These are phyloP conservation scores for Thermoascus crustaceus DNA, from an alignment of 2,329 filamentous ascomycete species.

Conservation along the genomic window DNA sequence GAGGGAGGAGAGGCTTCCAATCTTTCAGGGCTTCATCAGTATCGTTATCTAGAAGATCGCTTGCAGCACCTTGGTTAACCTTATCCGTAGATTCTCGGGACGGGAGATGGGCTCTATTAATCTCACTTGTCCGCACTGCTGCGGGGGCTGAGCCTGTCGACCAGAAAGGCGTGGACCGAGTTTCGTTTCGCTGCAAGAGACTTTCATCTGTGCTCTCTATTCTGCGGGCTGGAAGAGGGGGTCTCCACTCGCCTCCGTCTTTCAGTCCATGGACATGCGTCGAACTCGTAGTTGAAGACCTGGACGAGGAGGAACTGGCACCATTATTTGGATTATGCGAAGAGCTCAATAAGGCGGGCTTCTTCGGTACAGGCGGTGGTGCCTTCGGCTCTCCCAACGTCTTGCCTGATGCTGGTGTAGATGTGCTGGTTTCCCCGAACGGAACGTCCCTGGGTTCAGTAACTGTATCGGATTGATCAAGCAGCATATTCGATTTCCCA, in stretches of 20 bases:
- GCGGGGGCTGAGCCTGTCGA: no score
- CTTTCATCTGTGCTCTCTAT: neutral
- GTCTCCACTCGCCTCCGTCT: neutral
- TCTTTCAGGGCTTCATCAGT: conserved; percentile 13
- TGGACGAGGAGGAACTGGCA: neutral
- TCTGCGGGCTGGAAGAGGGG: neutral
- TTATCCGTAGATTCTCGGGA: no score
- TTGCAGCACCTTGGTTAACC: conserved; percentile 1
- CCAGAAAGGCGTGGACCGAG: no score
- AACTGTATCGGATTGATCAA: no score
- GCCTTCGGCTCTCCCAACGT: conserved; percentile 17
- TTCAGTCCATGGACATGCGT: neutral
- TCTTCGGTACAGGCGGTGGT: conserved; percentile 54
- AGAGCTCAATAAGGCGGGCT: conserved; percentile 43
- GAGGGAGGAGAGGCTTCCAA: conserved; percentile 26
- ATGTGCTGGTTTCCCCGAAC: no score
- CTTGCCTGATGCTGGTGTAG: no score
- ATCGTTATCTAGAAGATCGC: conserved; percentile 19
- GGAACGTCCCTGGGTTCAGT: neutral
- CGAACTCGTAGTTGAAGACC: neutral
- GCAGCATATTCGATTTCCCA: conserved; percentile 6
- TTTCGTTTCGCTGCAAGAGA: no score
- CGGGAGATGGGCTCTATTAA: neutral
- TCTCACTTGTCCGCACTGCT: neutral
- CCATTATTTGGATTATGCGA: conserved; percentile 2